phyloP scores from a whole-genome alignment of 164 flowering plant species.

The Dillenia turbinata region DNA sequence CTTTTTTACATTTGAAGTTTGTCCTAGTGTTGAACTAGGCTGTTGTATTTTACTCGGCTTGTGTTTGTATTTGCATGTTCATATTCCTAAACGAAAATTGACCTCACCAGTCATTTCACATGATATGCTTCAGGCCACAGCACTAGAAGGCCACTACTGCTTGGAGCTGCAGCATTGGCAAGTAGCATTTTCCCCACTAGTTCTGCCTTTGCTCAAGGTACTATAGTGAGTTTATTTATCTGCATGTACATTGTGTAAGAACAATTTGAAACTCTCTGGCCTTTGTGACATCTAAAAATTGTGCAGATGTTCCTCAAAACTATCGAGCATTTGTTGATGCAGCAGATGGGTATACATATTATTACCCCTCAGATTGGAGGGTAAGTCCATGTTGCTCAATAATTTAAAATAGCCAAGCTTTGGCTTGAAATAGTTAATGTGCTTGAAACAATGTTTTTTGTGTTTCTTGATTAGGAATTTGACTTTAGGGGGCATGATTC shows the following conservation, averaged over 20 bases:
- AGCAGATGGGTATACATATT: constrained; percentile 75
- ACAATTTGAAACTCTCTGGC: background rate
- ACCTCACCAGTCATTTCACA: background rate
- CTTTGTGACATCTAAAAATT: constrained; percentile 1
- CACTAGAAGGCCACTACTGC: constrained; percentile 45
- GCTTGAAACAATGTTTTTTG: background rate
- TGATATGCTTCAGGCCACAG: constrained; percentile 31
- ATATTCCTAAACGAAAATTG: background rate
- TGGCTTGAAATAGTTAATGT: background rate
- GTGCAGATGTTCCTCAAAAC: constrained; percentile 58
- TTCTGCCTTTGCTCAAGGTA: constrained; percentile 61
- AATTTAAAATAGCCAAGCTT: background rate
- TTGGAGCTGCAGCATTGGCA: constrained; percentile 54
- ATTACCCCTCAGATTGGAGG: constrained; percentile 89
- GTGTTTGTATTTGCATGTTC: background rate
- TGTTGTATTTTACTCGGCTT: background rate
- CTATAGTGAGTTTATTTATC: background rate
- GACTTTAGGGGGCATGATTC: constrained; percentile 85
- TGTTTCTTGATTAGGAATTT: constrained; percentile 49
- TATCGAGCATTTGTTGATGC: constrained; percentile 62
- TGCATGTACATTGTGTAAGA: background rate
- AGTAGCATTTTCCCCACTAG: constrained; percentile 38
- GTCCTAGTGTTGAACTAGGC: background rate
- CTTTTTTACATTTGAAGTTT: background rate
- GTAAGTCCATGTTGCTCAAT: constrained; percentile 22